Conservation (phyloP, 78 protist species). For the Dictyostelium purpureum region DNA sequence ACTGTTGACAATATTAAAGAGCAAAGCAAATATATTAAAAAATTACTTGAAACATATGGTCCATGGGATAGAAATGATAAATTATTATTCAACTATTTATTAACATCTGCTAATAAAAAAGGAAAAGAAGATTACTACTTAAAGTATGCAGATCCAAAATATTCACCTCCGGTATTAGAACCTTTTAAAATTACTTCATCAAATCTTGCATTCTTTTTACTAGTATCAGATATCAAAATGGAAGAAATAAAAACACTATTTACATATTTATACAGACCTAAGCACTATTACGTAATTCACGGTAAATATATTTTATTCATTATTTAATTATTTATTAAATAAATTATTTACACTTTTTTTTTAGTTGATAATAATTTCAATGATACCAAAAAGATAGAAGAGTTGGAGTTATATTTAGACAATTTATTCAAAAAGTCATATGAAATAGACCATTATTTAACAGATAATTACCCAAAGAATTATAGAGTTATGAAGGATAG, state of each 20-base stretch:
- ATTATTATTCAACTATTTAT: not conserved
- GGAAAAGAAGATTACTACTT: not conserved
- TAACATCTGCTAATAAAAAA: not conserved
- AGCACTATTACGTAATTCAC: conserved; percentile 40
- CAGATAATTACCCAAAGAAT: not conserved
- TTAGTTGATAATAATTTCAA: conserved; percentile 17
- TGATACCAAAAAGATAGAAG: not conserved
- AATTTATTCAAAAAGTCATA: too few species aligned
- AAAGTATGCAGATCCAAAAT: not conserved
- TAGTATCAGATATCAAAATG: not conserved
- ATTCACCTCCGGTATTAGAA: not conserved
- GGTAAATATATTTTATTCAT: not conserved
- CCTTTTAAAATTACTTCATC: not conserved
- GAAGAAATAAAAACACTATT: not conserved
- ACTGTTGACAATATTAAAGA: not conserved
- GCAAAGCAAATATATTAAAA: not conserved
- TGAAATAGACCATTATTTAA: too few species aligned
- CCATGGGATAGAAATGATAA: conserved; percentile 18
- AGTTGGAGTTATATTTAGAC: not conserved
- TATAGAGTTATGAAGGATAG: not conserved
- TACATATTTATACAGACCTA: not conserved
- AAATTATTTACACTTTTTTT: not conserved
- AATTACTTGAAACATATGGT: not conserved
- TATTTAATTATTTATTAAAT: not conserved
- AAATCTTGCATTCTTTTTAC: conserved; percentile 10